Evolutionary conservation across 495 filamentous ascomycete species (phyloP).

Genomic region (Acidomyces sp.): DNA sequence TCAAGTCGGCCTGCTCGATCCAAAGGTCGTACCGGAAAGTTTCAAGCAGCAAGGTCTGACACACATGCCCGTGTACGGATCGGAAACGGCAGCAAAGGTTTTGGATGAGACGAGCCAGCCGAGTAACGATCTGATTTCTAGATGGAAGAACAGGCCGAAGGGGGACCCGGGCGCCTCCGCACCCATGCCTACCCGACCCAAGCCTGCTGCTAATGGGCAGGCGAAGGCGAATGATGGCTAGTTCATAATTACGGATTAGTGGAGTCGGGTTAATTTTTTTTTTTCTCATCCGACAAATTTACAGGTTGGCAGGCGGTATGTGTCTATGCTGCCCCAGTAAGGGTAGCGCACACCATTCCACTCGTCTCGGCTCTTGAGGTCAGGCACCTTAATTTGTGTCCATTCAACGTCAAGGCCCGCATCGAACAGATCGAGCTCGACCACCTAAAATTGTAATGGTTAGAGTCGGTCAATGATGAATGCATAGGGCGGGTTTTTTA

Average conservation of each 20-base stretch:
- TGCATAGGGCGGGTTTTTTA: slow-evolving; percentile 7
- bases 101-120: slow-evolving; percentile 19
- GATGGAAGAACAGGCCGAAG: slow-evolving; percentile 17
- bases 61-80: slow-evolving; percentile 22
- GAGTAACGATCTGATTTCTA: slow-evolving; percentile 19
- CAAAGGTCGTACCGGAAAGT: slow-evolving; percentile 25
- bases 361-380: slow-evolving; percentile 41
- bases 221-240: slow-evolving; percentile 1
- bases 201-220: slow-evolving; percentile 11
- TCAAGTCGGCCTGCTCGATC: slow-evolving; percentile 28
- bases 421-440: slow-evolving; percentile 83
- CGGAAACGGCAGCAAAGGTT: slow-evolving; percentile 24
- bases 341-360: slow-evolving; percentile 78
- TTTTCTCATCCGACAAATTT: slow-evolving; percentile 23
- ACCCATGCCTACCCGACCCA: slow-evolving; percentile 10
- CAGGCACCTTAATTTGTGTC: slow-evolving; percentile 62
- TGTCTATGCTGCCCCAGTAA: slow-evolving; percentile 69
- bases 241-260: no score
- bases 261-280: background rate
- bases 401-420: slow-evolving; percentile 84
- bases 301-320: slow-evolving; percentile 54
- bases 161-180: slow-evolving; percentile 17
- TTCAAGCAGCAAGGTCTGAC: slow-evolving; percentile 24
- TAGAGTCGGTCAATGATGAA: background rate
- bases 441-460: slow-evolving; percentile 36